These are phyloP conservation scores for Coniella vitis DNA, from an alignment of 2,329 filamentous ascomycete species.

Conservation along the genomic window DNA sequence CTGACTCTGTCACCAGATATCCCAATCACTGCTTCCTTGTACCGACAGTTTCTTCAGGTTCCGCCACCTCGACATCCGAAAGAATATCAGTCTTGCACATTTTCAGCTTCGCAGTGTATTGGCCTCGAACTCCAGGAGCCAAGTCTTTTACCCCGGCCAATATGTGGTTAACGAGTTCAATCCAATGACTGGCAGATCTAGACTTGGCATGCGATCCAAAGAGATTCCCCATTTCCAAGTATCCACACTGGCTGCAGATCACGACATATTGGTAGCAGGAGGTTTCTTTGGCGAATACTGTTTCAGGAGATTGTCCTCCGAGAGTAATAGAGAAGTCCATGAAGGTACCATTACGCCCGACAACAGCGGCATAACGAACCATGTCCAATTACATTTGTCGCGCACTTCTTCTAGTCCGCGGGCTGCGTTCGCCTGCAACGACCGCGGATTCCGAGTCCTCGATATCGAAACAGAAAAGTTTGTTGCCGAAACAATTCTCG, in stretches of 20 bases:
- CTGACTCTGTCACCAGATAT: conserved; percentile 17
- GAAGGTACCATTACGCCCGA: conserved; percentile 43
- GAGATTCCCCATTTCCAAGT: conserved; percentile 28
- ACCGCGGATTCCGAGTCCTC: conserved; percentile 50
- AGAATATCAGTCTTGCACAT: conserved; percentile 51
- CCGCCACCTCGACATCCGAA: conserved; percentile 47
- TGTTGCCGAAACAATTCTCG: conserved; percentile 44
- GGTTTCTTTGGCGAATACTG: conserved; percentile 52
- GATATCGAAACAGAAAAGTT: conserved; percentile 55
- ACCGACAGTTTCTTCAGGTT: conserved; percentile 51
- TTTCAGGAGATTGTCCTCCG: conserved; percentile 38
- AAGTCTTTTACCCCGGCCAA: conserved; percentile 49
- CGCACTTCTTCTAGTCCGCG: conserved; percentile 45
- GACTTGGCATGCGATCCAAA: conserved; percentile 32
- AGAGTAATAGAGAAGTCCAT: conserved; percentile 24
- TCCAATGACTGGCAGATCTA: conserved; percentile 39
- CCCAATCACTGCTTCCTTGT: conserved; percentile 30
- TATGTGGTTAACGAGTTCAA: conserved; percentile 47
- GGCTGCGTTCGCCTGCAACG: conserved; percentile 58
- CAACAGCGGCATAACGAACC: conserved; percentile 56
- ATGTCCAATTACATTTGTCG: conserved; percentile 50
- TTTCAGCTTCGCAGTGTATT: conserved; percentile 61
- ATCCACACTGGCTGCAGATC: conserved; percentile 44
- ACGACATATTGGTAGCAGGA: conserved; percentile 52
- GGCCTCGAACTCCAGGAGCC: conserved; percentile 47